These are phyloP conservation scores for Aspergillus ochraceoroseus DNA, from an alignment of 2,329 filamentous ascomycete species.

Conservation along the genomic window DNA sequence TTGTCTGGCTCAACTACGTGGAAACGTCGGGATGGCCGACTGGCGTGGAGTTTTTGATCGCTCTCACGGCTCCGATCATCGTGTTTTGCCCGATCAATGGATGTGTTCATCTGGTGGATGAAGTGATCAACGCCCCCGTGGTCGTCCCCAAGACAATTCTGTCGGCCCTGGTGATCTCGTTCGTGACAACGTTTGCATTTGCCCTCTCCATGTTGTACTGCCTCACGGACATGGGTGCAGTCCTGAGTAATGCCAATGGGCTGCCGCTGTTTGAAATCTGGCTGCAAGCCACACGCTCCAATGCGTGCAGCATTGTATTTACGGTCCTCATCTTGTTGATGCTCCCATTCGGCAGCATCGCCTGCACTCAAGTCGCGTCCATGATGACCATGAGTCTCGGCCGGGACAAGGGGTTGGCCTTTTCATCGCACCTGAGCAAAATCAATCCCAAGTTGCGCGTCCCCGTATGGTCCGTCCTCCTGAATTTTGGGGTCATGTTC, in stretches of 20 bases:
- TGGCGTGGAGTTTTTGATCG: slow-evolving; percentile 40
- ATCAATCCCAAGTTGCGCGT: slow-evolving; percentile 21
- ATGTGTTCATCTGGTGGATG: slow-evolving; percentile 36
- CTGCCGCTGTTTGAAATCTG: slow-evolving; percentile 18
- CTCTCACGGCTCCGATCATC: slow-evolving; percentile 38
- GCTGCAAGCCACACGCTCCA: slow-evolving; percentile 10
- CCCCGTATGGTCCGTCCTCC: slow-evolving; percentile 23
- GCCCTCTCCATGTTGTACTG: slow-evolving; percentile 34
- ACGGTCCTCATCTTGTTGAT: slow-evolving; percentile 1
- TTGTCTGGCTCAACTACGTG: no score
- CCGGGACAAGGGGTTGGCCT: slow-evolving; percentile 22
- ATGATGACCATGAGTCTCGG: slow-evolving; percentile 31
- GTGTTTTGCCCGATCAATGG: slow-evolving; percentile 36
- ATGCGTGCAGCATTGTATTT: slow-evolving; percentile 8
- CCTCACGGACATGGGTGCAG: slow-evolving; percentile 25
- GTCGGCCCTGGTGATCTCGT: slow-evolving; percentile 26
- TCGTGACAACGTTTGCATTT: slow-evolving; percentile 28
- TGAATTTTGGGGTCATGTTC: slow-evolving; percentile 21
- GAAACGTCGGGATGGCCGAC: no score
- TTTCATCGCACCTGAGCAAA: slow-evolving; percentile 13
- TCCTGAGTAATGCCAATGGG: slow-evolving; percentile 20
- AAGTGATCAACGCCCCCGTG: slow-evolving; percentile 31
- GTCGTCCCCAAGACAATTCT: slow-evolving; percentile 33
- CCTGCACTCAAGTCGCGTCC: slow-evolving; percentile 25
- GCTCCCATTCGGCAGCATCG: slow-evolving; percentile 21